Base-by-base conservation (phyloP, 495 filamentous ascomycete species). In the Tetracladium marchalianum region DNA sequence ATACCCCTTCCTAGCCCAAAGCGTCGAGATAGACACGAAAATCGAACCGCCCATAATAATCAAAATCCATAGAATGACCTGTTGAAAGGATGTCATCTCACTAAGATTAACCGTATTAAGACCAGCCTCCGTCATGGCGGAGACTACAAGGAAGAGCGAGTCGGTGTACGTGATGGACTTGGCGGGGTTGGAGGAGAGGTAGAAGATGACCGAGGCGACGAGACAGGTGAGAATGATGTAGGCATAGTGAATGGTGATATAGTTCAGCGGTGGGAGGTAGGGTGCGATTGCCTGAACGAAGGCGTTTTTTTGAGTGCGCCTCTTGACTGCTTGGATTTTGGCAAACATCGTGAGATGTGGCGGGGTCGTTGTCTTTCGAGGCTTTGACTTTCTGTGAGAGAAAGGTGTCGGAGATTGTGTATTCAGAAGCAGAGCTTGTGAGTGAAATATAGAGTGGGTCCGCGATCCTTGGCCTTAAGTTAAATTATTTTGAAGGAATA, bases 81-180 rank as follows among this genome's bases (percentile, higher is more conserved):
- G 89, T 57, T 94, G 89, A 59, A 82, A 84, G 1, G 78, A 84
- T 34, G 85, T 92, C 50, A 94, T 65, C 39, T 76, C 68, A 44
- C 78, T 85, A 45, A 81, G 46, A 59, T 76, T 63, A 60, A 81
- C 73, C 17, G 78, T 85, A 47, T 85, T 87, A 31, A 89, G 65
- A 0, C 84, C 84, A 31, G 88, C 82, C 42, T 55, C 56, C 1
- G 56, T 90, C 77, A 92, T 90, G 18, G 87, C 86, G 50, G 78
- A 84, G 35, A 84, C 77, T 37, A 77, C 75, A 33, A 93, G 60
- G 57, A 90, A 95, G 10, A 94, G 65, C 11, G 80, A 73, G 59
- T 94, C 84, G 7, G 75, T 73, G 64, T 87, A 94, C 41, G 70
- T 68, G 49, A 94, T 74, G 48, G 72, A 82, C 33, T 67, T 60